phyloP scores from a whole-genome alignment of 345 rosid genomes.

The Fremontodendron californicum region DNA sequence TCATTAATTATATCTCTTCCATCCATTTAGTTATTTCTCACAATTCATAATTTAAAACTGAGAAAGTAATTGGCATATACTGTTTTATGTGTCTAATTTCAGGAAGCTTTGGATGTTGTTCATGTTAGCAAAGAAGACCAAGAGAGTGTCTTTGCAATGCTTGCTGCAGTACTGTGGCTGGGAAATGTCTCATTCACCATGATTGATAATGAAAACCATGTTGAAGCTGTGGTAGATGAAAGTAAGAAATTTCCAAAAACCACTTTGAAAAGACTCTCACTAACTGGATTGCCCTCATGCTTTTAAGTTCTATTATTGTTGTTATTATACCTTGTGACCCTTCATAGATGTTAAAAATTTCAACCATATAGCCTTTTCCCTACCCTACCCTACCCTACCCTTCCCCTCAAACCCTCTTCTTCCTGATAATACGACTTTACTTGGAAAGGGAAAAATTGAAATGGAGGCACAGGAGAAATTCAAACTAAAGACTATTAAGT shows the following conservation, averaged over 20 bases:
- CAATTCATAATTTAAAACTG: not conserved
- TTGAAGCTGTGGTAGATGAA: constrained; percentile 79
- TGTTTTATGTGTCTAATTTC: constrained; percentile 23
- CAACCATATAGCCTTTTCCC: not conserved
- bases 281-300: not conserved
- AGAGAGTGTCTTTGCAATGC: constrained; percentile 94
- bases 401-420: not conserved
- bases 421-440: not conserved
- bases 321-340: constrained; percentile 7
- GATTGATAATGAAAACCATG: constrained; percentile 93
- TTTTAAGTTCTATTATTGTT: not conserved
- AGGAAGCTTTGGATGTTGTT: constrained; percentile 97
- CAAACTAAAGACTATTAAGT: not conserved
- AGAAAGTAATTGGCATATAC: constrained; percentile 10
- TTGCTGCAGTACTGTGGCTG: constrained; percentile 96
- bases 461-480: not conserved
- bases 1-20: not conserved
- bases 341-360: constrained; percentile 2
- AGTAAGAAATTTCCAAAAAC: constrained; percentile 43
- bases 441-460: constrained; percentile 8
- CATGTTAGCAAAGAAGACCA: constrained; percentile 96
- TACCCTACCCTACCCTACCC: not conserved
- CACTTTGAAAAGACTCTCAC: not conserved
- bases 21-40: constrained; percentile 10
- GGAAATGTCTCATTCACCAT: constrained; percentile 78